Conservation (phyloP, 345 rosid genomes). For the Erucastrum elatum region DNA sequence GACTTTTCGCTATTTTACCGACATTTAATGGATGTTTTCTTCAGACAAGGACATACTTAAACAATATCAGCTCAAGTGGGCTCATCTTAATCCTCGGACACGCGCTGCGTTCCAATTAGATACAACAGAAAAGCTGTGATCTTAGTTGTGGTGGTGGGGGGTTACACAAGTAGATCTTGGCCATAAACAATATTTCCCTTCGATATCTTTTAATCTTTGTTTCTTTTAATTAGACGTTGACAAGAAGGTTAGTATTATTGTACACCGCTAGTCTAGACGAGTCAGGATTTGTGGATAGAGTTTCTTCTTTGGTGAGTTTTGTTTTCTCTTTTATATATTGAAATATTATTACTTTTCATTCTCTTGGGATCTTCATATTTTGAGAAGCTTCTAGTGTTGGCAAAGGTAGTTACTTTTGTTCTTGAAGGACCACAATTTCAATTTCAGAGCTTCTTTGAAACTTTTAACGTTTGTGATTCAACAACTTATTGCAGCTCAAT, state of each 20-base stretch:
- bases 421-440: not conserved
- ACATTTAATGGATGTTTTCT: not conserved
- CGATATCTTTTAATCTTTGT: not conserved
- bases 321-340: not conserved
- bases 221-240: slow-evolving; percentile 16
- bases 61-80: slow-evolving; percentile 22
- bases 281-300: slow-evolving; percentile 27
- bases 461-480: slow-evolving; percentile 5
- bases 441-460: not conserved
- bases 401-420: slow-evolving; percentile 27
- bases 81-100: slow-evolving; percentile 34
- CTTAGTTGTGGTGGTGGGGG: slow-evolving; percentile 32
- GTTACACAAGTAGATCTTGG: slow-evolving; percentile 23
- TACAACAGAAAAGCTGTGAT: slow-evolving; percentile 16
- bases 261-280: slow-evolving; percentile 23
- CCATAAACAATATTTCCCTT: slow-evolving; percentile 11
- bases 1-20: slow-evolving; percentile 21
- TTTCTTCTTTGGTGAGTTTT: slow-evolving; percentile 22
- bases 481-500: not conserved
- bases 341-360: not conserved
- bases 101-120: slow-evolving; percentile 31
- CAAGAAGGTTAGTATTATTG: slow-evolving; percentile 26
- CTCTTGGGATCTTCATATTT: slow-evolving; percentile 18
- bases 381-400: slow-evolving; percentile 22
- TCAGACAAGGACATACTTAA: not conserved